Percentiles rank a stretch among this genome's conserved stretches.
Conservation (phyloP, 345 rosid genomes). For the Cardiospermum halicacabum region DNA sequence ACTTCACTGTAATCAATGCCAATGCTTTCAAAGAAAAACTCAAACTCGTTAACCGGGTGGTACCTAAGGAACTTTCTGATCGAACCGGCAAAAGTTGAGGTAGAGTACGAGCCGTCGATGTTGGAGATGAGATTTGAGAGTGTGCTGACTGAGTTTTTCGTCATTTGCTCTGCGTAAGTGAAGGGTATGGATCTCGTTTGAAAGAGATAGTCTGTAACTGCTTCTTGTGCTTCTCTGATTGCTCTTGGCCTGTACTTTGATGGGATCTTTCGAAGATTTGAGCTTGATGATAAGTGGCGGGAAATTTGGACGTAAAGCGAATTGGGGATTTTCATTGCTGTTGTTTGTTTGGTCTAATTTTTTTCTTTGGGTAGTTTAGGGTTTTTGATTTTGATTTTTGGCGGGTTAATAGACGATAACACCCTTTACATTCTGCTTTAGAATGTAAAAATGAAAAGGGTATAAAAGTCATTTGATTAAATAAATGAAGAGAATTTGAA, state of each 20-base stretch:
- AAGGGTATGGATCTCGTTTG: slow-evolving; percentile 46
- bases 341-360: background rate
- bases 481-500: no score
- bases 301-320: slow-evolving; percentile 9
- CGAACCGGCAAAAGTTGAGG: slow-evolving; percentile 31
- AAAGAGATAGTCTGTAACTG: slow-evolving; percentile 56
- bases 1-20: slow-evolving; percentile 56
- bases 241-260: slow-evolving; percentile 39
- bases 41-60: slow-evolving; percentile 69
- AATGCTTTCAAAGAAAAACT: slow-evolving; percentile 74
- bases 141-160: slow-evolving; percentile 39
- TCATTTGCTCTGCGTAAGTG: slow-evolving; percentile 54
- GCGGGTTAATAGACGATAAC: background rate
- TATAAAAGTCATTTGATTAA: slow-evolving; percentile 13
- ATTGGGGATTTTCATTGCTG: background rate
- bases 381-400: background rate
- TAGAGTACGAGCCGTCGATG: slow-evolving; percentile 32
- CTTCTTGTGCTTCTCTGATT: slow-evolving; percentile 45
- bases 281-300: slow-evolving; percentile 26
- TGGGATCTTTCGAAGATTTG: slow-evolving; percentile 23
- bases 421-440: background rate
- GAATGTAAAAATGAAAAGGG: background rate
- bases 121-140: slow-evolving; percentile 42
- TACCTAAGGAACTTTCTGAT: slow-evolving; percentile 49
- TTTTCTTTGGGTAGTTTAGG: background rate